Evolutionary conservation across 1,284 basidiomycete species (phyloP), one percentile per base, ranked within the genome.

Genomic region (Microbotryum intermedium): DNA sequence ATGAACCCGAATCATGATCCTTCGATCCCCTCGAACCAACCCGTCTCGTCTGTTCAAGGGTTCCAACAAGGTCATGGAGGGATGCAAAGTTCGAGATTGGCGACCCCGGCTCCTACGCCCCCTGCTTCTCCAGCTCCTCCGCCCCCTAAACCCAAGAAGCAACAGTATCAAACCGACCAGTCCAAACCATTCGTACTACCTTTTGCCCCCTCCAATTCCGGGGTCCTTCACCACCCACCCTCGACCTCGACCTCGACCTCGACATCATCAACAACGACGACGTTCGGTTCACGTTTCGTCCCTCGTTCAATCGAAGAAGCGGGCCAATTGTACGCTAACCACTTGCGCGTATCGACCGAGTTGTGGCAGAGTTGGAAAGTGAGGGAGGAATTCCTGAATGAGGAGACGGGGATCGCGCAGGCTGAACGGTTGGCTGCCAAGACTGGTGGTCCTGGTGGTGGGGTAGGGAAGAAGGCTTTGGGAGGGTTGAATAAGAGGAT

Each of bases 161-260:
- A 94, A 72, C 93, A 97, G 73, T 99, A 92, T 75, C 95, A 98
- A 75, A 99, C 95, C 0, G 95, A 99, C 74, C 95, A 95, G 72
- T 85, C 79, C 39, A 81, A 90, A 9, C 95, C 95, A 1, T 99
- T 98, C 73, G 79, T 98, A 59, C 92, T 99, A 73, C 95, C 95
- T 0, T 98, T 95, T 74, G 89, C 90, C 16, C 73, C 68, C 3
- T 68, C 75, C 11, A 73, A 73, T 59, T 62, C 64, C 57, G 75
- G 63, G 30, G 50, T 55, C 18, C 49, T 55, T 26, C 57, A 61
- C 39, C 66, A 66, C 60, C 63, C 67, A 65, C 48, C 73, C 71
- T 39, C 34, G 13, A 16, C 34, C 11, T 39, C 34, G 16, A 39
- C 34, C 13, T 30, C 29, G 10, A 39, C 9, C 9, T 39, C 11